These are phyloP conservation scores for Elymus sibiricus DNA, from an alignment of 176 grass and related monocot genomes.

Conservation along the genomic window DNA sequence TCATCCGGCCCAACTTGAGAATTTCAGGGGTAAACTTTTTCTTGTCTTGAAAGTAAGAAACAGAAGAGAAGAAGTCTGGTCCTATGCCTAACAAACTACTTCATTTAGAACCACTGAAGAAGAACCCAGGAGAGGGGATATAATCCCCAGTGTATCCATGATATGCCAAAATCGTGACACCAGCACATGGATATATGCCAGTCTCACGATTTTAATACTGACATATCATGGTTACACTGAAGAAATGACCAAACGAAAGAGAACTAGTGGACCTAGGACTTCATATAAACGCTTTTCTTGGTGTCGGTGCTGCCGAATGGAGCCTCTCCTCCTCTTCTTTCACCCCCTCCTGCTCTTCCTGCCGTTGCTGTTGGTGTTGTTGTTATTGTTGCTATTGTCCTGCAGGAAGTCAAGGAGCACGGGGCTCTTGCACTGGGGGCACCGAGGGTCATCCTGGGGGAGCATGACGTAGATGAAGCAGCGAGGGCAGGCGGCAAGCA, in stretches of 20 bases:
- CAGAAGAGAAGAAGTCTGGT: constrained; percentile 34
- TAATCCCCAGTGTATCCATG: constrained; percentile 61
- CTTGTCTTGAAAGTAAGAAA: constrained; percentile 1
- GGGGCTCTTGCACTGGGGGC: constrained; percentile 86
- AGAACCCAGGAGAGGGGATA: constrained; percentile 25
- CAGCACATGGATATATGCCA: constrained; percentile 17
- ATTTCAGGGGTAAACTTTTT: constrained; percentile 22
- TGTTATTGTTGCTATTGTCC: constrained; percentile 15
- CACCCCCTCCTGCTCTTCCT: constrained; percentile 64
- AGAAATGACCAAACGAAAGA: constrained; percentile 36
- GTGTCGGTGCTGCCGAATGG: background rate
- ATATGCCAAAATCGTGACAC: constrained; percentile 45
- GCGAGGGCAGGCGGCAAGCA: constrained; percentile 68
- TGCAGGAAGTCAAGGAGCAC: constrained; percentile 87
- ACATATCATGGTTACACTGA: constrained; percentile 83
- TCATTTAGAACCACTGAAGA: constrained; percentile 23
- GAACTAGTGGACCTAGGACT: constrained; percentile 45
- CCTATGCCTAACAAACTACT: constrained; percentile 37
- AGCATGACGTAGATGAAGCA: constrained; percentile 99
- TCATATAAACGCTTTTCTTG: constrained; percentile 34
- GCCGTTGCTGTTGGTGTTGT: constrained; percentile 23
- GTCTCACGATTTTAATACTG: constrained; percentile 17
- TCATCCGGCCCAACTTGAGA: constrained; percentile 12
- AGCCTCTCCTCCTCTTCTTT: background rate
- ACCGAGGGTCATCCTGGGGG: constrained; percentile 71